Evolutionary conservation across 2,329 filamentous ascomycete genomes (phyloP).

Genomic region (Apiospora malaysiana): DNA sequence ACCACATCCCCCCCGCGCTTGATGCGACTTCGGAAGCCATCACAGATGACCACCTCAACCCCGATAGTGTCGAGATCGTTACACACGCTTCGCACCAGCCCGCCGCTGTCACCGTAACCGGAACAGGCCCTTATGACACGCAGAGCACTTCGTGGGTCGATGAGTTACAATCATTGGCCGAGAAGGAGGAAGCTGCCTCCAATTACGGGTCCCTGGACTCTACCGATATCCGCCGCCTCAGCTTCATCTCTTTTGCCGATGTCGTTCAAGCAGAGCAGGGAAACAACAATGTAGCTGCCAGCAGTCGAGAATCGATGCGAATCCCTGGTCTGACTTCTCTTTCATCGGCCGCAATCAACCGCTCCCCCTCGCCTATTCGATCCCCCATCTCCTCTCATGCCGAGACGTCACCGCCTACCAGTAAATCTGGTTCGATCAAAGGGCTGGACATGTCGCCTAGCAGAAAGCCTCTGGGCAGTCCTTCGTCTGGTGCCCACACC

Average conservation of each 20-base stretch:
- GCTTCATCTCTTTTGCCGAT: constrained; percentile 96
- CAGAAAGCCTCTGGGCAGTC: constrained; percentile 67
- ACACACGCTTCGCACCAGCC: constrained; percentile 86
- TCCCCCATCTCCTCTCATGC: constrained; percentile 77
- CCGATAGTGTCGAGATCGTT: constrained; percentile 90
- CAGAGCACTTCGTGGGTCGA: constrained; percentile 61
- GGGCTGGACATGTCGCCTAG: constrained; percentile 73
- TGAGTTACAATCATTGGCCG: constrained; percentile 61
- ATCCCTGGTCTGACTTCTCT: constrained; percentile 70
- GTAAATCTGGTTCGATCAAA: constrained; percentile 76
- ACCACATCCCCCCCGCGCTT: constrained; percentile 89
- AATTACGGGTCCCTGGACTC: constrained; percentile 81
- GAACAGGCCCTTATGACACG: constrained; percentile 47
- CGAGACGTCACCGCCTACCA: constrained; percentile 75
- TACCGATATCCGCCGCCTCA: constrained; percentile 80
- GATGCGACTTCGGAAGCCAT: constrained; percentile 93
- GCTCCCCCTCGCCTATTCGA: constrained; percentile 80
- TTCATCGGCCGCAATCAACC: constrained; percentile 57
- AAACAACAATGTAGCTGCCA: constrained; percentile 54
- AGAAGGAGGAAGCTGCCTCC: constrained; percentile 68
- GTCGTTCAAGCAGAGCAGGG: constrained; percentile 87
- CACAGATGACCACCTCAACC: constrained; percentile 82
- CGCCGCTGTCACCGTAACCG: constrained; percentile 71
- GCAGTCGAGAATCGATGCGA: constrained; percentile 73
- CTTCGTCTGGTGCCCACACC: constrained; percentile 58